Evolutionary conservation across 768 basidiomycete genomes (phyloP), one percentile per base, ranked within the genome.

Genomic region (Kwoniella mangroviensis): DNA sequence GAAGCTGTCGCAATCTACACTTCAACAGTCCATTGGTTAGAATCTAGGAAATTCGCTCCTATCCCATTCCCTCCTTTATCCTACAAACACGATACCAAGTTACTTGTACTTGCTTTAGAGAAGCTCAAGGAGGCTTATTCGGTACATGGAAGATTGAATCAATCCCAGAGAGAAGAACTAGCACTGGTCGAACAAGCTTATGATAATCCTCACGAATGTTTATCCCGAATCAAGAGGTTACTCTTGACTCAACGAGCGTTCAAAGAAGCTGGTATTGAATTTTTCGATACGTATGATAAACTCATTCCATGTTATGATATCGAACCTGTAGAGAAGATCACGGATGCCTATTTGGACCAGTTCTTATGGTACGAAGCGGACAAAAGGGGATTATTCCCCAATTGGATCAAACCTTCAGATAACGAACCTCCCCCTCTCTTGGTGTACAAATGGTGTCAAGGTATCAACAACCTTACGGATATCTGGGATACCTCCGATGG

Each of bases 381-480:
- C 85, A 98, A 98, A 83, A 91, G 97, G 76, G 93, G 94, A 58
- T 85, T 99, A 24, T 98, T 98, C 90, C 97, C 97, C 12, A 90
- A 94, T 1, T 99, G 97, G 96, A 97, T 99, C 83, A 99, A 98
- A 85, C 97, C 97, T 26, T 92, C 93, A 60, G 94, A 98, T 77
- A 95, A 93, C 0, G 96, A 98, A 79, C 96, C 96, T 2, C 94
- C 96, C 0, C 96, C 96, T 2, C 88, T 98, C 17, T 89, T 98
- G 41, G 95, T 98, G 41, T 98, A 98, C 86, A 98, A 98, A 87
- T 98, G 96, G 96, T 96, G 94, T 80, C 96, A 98, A 85, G 97
- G 97, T 52, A 95, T 98, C 87, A 98, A 98, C 85, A 99, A 99
- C 83, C 83, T 98, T 82, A 94, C 92, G 2, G 96, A 99, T 69